Percentiles rank a stretch among this genome's conserved stretches.
These are phyloP conservation scores for Penicillium ochrochloron DNA, from an alignment of 495 filamentous ascomycete species.

Conservation along the genomic window DNA sequence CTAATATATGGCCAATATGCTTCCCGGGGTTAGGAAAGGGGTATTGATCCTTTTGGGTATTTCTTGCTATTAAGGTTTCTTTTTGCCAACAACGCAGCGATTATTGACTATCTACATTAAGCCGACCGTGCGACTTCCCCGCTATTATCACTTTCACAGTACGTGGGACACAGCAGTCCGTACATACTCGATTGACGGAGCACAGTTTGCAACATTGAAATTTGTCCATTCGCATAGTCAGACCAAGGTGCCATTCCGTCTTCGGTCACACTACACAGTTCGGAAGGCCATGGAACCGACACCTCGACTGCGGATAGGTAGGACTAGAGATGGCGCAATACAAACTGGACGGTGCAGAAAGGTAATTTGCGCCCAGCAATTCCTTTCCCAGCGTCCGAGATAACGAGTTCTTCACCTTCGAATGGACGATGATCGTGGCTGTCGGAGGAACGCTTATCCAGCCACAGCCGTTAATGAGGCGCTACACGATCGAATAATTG, in stretches of 20 bases:
- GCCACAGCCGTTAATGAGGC: conserved; percentile 1
- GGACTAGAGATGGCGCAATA: conserved; percentile 1
- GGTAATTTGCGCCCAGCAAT: not conserved
- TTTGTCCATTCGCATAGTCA: not conserved
- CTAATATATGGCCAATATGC: too few relatives aligned
- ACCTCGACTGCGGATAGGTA: conserved; percentile 1
- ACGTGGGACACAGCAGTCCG: not conserved
- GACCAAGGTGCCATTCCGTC: not conserved
- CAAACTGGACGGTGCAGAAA: not conserved
- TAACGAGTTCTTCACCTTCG: not conserved
- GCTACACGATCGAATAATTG: not conserved
- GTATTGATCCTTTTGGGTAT: too few relatives aligned
- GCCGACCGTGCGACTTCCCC: not conserved
- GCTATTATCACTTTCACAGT: not conserved
- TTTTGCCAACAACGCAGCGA: not conserved
- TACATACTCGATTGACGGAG: not conserved
- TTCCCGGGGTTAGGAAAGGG: too few relatives aligned
- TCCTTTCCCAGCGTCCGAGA: too few relatives aligned
- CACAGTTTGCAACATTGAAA: not conserved
- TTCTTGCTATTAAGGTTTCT: too few relatives aligned
- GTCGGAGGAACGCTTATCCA: not conserved
- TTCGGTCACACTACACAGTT: not conserved
- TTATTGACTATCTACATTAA: not conserved
- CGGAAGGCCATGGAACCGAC: not conserved
- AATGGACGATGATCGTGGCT: not conserved